Base-by-base conservation (phyloP, 2,329 filamentous ascomycete genomes). In the Lanzia echinophila region DNA sequence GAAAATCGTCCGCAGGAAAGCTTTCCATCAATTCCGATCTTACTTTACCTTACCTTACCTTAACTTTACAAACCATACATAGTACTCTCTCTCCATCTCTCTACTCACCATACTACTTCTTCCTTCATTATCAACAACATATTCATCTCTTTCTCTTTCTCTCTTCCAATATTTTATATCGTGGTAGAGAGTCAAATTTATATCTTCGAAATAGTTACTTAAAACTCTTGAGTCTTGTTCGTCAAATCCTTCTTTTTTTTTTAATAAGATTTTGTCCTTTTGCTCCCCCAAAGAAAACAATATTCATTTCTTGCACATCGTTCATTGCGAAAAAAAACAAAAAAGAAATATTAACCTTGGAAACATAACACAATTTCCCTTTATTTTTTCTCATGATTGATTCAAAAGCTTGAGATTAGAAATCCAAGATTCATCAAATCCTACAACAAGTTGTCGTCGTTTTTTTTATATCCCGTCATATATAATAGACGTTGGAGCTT, bases 181-280 rank as follows among this genome's bases (percentile, higher is more conserved):
- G 48, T 34, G 50, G 34, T 33, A 33, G 36, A 42, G 36, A 28
- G 24, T 28, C n/a, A 28, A 28, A 28, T 28, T 28, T 28, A 28
- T 28, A 28, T 28, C 24, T 28, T 47, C 55, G 53, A 45, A 58
- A 49, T 46, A 51, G 43, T 36, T 39, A 34, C 34, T 48, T 55
- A 50, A 50, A 55, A 53, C 53, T 60, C 62, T 13, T 51, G 31
- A 61, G 65, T 63, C 62, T 62, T 66, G 66, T 68, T 68, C 64
- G 66, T 68, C 61, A 50, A 63, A 62, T 58, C 64, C 59, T 59
- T 44, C 51, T 60, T 60, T 28, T 53, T 20, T 39, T 38, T 45
- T 38, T 32, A 36, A 50, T 38, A 20, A 41, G 55, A 63, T 55
- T 49, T 50, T 55, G 48, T 56, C 63, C 64, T 60, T 65, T 64